Evolutionary conservation across 1,139 yeast genomes (phyloP), one percentile per base, ranked within the genome.

Genomic region (Pichia norvegensis): DNA sequence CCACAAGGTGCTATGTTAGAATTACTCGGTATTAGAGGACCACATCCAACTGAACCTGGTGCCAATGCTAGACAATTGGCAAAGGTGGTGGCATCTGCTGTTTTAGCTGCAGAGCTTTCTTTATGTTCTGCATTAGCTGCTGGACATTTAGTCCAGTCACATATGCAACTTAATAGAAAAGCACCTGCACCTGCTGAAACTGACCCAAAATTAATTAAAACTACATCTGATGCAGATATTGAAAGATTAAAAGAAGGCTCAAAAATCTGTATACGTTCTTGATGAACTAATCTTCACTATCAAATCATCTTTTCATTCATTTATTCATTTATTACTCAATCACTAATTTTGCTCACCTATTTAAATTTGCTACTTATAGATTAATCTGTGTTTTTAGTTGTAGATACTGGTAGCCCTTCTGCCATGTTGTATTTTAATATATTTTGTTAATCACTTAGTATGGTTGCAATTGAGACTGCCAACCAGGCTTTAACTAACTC

Each of bases 1-100:
- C 97, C 99, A 33, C 99, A 94, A 70, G 85, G 90, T 42, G 87
- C 98, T 29, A 86, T 94, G 95, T 74, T 94, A 53, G 97, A 94
- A 58, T 71, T 94, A 57, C 73, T 94, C 53, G 97, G 97, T 36
- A 95, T 94, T 41, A 80, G 85, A 57, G 99, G 99, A 5, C 97
- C 98, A 14, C 95, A 90, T 64, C 86, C 95, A 38, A 82, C 92
- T 10, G 78, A 73, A 47, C 98, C 98, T 1, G 99, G 99, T 56
- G 85, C 81, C 45, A 94, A 94, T 66, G 95, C 98, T 19, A 80
- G 95, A 61, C 95, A 87, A 64, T 76, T 94, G 58, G 98, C 99
- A n/a, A 80, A 83, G 61, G 78, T 92, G 52, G 88, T 94, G 49
- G 98, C 98, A 1, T 81, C 95, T 43, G 90, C 95, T 36, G 98